Base-by-base conservation (phyloP, 75 land plant genomes). In the Chamaecyparis obtusa region DNA sequence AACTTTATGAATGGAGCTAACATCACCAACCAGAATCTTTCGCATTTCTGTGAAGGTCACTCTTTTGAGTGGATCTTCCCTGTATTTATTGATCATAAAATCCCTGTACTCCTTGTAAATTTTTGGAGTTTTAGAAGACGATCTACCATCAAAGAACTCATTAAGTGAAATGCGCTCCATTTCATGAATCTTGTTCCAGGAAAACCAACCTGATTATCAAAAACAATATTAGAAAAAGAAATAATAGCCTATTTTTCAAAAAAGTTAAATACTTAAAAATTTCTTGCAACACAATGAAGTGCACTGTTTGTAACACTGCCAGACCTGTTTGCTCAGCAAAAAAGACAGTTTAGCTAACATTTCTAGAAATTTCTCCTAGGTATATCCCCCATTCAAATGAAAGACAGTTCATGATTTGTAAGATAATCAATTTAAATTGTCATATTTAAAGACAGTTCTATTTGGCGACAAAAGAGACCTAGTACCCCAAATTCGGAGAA, bases 71-170 rank as follows among this genome's bases (percentile, higher is more conserved):
- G 94, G 96, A 69, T 97, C 92, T 83, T 98, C 99, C 87, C 97
- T 87, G 93, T 92, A 97, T 86, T 94, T 98, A 90, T 90, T 92
- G 81, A 98, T 97, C 36, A 98, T 94, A 87, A 98, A 98, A 83
- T 98, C 99, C 49, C 99, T 82, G 88, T 95, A 98, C 86, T 96
- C 99, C 87, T 94, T 98, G 93, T 98, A 98, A 36, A 97, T 91
- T 86, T 91, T 92, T 0, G 99, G 99, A 30, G 94, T 95, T 67
- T 92, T 91, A 14, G 99, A 91, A 57, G 89, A 64, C 17, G 99
- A 93, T 19, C 87, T 88, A 36, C 92, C 94, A 86, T 98, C 96
- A 90, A 98, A 98, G 84, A 98, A 98, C 75, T 98, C 99, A 64
- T 86, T 86, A 85, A 95, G 64, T 2, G 91, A 48, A 19, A 71